Base-by-base conservation (phyloP, 2,329 filamentous ascomycete species). In the Didymella arachidicola region DNA sequence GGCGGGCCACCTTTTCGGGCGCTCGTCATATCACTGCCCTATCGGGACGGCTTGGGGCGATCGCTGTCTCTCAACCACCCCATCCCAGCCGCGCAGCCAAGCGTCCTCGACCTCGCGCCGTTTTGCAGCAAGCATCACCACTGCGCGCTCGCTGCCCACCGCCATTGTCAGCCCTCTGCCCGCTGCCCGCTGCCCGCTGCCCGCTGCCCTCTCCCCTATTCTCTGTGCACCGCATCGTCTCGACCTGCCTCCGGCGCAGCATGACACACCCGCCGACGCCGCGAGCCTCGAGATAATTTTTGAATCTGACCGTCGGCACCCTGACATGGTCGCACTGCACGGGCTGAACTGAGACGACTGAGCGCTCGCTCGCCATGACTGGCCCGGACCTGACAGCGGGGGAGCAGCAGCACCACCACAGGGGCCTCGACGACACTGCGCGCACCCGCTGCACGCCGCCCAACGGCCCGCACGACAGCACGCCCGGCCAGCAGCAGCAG, bases 321-420 rank as follows among this genome's bases (percentile, higher is more conserved):
- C 57, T 73, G 71, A 67, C 66, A 77, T 77, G 74, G 66, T 73
- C 59, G 66, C 69, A 69, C 70, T 42, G 60, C 65, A 60, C 54
- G 61, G 32, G 58, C 61, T 74, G 61, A 73, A 60, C 68, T 66
- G 64, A 64, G 60, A 67, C 68, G 59, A 48, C 58, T 63, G 67
- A 68, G 61, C 68, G 65, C 61, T 46, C 62, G 56, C 59, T 62
- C 60, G 67, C 63, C 69, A 75, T 75, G 73, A 64, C 55, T 60
- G 69, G 70, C 63, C 61, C 69, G 57, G 62, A 55, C 63, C 60
- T 69, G 66, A 67, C 68, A 59, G 68, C 68, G 44, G 62, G 63
- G 54, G 66, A 63, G 49, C 57, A 63, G 49, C 57, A 66, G 48
- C 73, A 36, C 16, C 32, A 71, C 61, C 60, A 72, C 70, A 57